Conservation (phyloP, 352 stramenopile species). For the Aphanomyces euteiches region DNA sequence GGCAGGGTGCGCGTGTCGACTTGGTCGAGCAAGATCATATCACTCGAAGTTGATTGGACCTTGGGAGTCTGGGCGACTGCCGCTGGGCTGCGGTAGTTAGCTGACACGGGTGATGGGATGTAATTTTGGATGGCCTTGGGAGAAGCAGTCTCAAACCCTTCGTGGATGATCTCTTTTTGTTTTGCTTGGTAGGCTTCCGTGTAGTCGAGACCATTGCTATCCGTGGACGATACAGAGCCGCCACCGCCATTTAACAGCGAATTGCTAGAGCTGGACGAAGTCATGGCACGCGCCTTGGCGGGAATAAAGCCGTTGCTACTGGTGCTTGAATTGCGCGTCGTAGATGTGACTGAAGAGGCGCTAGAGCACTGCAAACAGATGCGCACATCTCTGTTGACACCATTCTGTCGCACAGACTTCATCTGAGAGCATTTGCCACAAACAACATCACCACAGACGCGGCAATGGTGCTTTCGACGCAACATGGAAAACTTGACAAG, state of each 20-base stretch:
- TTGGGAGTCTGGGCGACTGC: background rate
- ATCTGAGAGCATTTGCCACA: constrained; percentile 83
- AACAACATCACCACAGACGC: constrained; percentile 77
- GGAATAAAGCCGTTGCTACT: constrained; percentile 17
- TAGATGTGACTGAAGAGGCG: constrained; percentile 37
- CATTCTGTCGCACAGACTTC: constrained; percentile 62
- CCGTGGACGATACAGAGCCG: constrained; percentile 47
- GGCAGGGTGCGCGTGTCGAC: constrained; percentile 39
- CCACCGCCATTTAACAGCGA: constrained; percentile 49
- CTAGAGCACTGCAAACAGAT: constrained; percentile 71
- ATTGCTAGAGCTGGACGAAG: constrained; percentile 47
- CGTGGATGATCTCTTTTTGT: constrained; percentile 19
- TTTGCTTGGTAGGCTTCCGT: constrained; percentile 39
- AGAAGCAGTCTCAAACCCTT: constrained; percentile 15
- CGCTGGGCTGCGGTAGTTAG: background rate
- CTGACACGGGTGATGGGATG: background rate
- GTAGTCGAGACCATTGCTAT: constrained; percentile 46
- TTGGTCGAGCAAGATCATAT: constrained; percentile 56
- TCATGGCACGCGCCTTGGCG: constrained; percentile 35
- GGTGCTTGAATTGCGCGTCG: constrained; percentile 9
- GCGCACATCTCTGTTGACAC: constrained; percentile 65
- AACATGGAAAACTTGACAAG: constrained; percentile 70
- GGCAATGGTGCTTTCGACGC: constrained; percentile 81
- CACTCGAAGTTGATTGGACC: constrained; percentile 17
- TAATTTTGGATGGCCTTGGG: constrained; percentile 7